Percentiles rank a stretch among this genome's conserved stretches.
These are phyloP conservation scores for Macrolepiota dolichaula DNA, from an alignment of 768 basidiomycete genomes.

Conservation along the genomic window DNA sequence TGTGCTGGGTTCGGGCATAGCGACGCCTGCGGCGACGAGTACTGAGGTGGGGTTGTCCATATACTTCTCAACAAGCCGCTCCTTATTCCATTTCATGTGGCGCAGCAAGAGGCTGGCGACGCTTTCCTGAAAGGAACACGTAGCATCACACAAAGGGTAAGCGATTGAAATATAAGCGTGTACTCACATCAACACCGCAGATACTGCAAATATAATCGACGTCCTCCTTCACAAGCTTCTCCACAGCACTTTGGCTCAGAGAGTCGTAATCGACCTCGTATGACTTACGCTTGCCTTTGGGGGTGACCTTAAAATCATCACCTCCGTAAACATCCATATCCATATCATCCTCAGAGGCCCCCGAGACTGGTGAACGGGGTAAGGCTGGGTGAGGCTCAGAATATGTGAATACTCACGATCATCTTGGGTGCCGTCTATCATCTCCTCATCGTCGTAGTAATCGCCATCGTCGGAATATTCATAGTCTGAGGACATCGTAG, in stretches of 20 bases:
- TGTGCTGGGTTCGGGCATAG: slow-evolving; percentile 37
- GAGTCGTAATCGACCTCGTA: slow-evolving; percentile 88
- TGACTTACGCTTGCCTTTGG: slow-evolving; percentile 57
- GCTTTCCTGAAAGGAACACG: slow-evolving; percentile 41
- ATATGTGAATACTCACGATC: slow-evolving; percentile 34
- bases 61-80: slow-evolving; percentile 92
- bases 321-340: slow-evolving; percentile 56
- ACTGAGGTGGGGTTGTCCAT: slow-evolving; percentile 86
- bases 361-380: slow-evolving; percentile 14
- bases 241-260: slow-evolving; percentile 68
- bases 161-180: slow-evolving; percentile 3
- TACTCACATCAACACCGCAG: slow-evolving; percentile 83
- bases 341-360: slow-evolving; percentile 54
- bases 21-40: slow-evolving; percentile 69
- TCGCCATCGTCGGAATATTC: slow-evolving; percentile 65
- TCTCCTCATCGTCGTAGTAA: slow-evolving; percentile 71
- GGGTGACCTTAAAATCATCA: slow-evolving; percentile 58
- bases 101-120: slow-evolving; percentile 79
- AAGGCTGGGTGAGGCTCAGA: background rate
- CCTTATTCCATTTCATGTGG: slow-evolving; percentile 91
- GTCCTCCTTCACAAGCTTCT: slow-evolving; percentile 73
- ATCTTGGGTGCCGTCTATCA: slow-evolving; percentile 63
- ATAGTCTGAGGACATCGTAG: slow-evolving; percentile 57
- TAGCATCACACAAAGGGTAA: background rate
- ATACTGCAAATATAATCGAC: slow-evolving; percentile 86